phyloP scores from a whole-genome alignment of 164 flowering plant species.

The Piper longum region DNA sequence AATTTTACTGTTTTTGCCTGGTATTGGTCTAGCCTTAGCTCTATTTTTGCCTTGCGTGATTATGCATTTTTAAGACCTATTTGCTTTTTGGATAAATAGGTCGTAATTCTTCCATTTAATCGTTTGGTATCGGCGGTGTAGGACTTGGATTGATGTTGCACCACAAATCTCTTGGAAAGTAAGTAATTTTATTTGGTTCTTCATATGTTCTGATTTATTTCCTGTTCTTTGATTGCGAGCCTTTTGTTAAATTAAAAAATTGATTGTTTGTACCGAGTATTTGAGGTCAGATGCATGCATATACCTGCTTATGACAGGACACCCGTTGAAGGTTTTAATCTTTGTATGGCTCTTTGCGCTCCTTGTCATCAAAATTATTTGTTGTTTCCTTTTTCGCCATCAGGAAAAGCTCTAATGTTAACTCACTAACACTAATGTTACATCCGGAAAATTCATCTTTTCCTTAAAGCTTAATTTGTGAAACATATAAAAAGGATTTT shows the following conservation, averaged over 20 bases:
- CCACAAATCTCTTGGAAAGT: constrained; percentile 73
- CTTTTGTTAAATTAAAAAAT: too few relatives aligned
- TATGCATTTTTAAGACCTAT: neutral
- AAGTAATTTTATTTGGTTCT: constrained; percentile 10
- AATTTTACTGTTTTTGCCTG: constrained; percentile 58
- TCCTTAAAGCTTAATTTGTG: too few relatives aligned
- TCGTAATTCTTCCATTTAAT: neutral
- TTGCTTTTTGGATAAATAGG: neutral
- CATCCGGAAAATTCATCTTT: too few relatives aligned
- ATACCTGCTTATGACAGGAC: constrained; percentile 80
- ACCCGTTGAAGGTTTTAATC: constrained; percentile 62
- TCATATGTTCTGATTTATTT: neutral
- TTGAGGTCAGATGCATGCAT: constrained; percentile 89
- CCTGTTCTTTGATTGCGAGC: neutral
- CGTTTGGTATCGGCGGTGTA: constrained; percentile 62
- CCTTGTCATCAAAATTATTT: neutral
- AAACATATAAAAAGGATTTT: too few relatives aligned
- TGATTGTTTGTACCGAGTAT: constrained; percentile 37
- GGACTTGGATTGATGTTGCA: constrained; percentile 71
- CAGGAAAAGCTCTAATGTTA: too few relatives aligned
- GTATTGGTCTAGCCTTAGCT: constrained; percentile 17
- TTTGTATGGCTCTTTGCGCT: neutral
- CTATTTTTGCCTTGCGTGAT: neutral
- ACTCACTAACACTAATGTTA: too few relatives aligned
- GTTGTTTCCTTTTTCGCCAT: neutral